Percentiles rank a stretch among this genome's conserved stretches.
Conservation (phyloP, 2,329 filamentous ascomycete species). For the Fusarium tupiense region DNA sequence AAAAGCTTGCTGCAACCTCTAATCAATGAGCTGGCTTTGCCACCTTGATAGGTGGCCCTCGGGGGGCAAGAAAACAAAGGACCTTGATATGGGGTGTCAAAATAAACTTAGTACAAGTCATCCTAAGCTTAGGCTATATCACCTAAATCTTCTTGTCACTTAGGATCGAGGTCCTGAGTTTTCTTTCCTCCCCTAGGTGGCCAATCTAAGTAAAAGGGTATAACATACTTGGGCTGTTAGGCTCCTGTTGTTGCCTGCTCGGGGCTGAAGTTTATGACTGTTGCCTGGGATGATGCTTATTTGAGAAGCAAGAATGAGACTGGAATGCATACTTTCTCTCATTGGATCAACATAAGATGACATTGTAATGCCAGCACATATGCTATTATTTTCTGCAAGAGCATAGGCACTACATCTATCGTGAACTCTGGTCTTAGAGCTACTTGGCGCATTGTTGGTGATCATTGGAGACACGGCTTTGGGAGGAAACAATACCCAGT, state of each 20-base stretch:
- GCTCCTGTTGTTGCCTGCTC: slow-evolving; percentile 4
- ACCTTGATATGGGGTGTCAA: too few species aligned
- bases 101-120: too few species aligned
- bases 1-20: not conserved
- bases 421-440: not conserved
- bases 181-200: not conserved
- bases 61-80: too few species aligned
- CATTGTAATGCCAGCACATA: not conserved
- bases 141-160: too few species aligned
- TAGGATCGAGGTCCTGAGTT: too few species aligned
- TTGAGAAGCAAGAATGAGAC: not conserved
- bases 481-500: not conserved
- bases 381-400: not conserved
- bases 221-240: not conserved
- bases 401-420: not conserved
- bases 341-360: not conserved
- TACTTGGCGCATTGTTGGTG: not conserved
- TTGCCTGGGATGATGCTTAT: not conserved
- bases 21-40: not conserved
- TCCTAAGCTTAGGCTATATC: too few species aligned
- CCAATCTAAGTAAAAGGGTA: not conserved
- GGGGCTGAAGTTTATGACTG: slow-evolving; percentile 1
- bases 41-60: not conserved
- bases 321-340: not conserved
- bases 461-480: not conserved